These are phyloP conservation scores for Fusarium setosum DNA, from an alignment of 2,329 filamentous ascomycete species.

Conservation along the genomic window DNA sequence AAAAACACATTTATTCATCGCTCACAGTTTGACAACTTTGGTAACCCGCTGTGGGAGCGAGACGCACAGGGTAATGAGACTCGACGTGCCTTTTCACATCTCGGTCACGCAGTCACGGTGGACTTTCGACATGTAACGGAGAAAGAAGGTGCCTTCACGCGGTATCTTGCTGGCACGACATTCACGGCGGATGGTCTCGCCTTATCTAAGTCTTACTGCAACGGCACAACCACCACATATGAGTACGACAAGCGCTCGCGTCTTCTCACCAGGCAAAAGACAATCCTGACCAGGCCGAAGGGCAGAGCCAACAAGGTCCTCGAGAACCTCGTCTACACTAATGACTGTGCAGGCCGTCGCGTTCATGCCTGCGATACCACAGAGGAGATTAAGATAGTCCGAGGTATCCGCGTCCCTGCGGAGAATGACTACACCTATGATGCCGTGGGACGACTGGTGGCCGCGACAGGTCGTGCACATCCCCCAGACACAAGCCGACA, in stretches of 20 bases:
- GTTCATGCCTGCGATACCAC: not conserved
- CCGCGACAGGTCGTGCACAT: not conserved
- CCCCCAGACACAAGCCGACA: not conserved
- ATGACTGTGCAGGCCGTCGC: not conserved
- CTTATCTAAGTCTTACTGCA: not conserved
- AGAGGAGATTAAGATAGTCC: not conserved
- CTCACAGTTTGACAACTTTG: not conserved
- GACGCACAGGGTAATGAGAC: not conserved
- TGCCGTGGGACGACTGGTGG: not conserved
- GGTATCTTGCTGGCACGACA: not conserved
- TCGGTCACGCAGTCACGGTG: not conserved
- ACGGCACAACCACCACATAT: not conserved
- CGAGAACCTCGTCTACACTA: not conserved
- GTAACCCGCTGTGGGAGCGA: not conserved
- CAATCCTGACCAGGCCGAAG: not conserved
- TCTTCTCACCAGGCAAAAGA: not conserved
- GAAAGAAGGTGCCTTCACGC: rapidly evolving
- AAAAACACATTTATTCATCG: not conserved
- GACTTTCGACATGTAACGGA: not conserved
- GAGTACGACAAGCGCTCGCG: not conserved
- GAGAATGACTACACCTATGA: not conserved
- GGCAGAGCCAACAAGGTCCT: not conserved
- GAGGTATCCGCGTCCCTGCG: not conserved
- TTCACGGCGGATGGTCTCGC: not conserved
- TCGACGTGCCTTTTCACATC: not conserved